phyloP scores from a whole-genome alignment of 257 asterid genomes.

The Forsythia viridissima region DNA sequence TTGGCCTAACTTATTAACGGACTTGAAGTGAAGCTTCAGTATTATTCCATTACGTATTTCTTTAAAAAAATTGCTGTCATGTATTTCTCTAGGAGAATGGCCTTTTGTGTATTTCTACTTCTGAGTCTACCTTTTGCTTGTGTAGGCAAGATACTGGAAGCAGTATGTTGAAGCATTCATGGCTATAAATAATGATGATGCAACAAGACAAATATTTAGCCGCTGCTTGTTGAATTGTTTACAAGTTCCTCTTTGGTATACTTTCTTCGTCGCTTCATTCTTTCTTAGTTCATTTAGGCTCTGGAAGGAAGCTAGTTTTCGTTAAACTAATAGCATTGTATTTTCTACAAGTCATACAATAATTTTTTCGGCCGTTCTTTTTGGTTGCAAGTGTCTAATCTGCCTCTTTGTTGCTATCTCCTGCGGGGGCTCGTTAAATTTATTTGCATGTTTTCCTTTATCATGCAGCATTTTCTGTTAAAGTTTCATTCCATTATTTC shows the following conservation, averaged over 20 bases:
- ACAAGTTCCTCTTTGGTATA: conserved; percentile 91
- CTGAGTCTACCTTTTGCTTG: conserved; percentile 20
- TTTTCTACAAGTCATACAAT: not conserved
- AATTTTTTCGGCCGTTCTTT: not conserved
- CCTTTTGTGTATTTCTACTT: not conserved
- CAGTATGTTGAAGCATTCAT: conserved; percentile 92
- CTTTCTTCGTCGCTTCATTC: not conserved
- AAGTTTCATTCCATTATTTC: conserved; percentile 14
- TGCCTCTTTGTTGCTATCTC: not conserved
- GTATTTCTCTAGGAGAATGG: not conserved
- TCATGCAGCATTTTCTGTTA: conserved; percentile 1
- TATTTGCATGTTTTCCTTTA: conserved; percentile 1
- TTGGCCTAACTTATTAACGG: not conserved
- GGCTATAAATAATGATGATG: conserved; percentile 89
- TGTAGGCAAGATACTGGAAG: conserved; percentile 92
- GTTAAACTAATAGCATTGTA: not conserved
- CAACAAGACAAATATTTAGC: conserved; percentile 80
- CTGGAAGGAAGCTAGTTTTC: not conserved
- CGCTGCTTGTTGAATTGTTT: conserved; percentile 90
- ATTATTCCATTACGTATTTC: not conserved
- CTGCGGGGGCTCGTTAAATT: not conserved
- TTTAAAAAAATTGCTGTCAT: not conserved
- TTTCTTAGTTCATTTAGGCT: conserved; percentile 15
- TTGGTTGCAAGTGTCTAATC: not conserved
- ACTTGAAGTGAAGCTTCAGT: not conserved